Evolutionary conservation across 305 asterid genomes (phyloP).

Genomic region (Ajuga reptans): DNA sequence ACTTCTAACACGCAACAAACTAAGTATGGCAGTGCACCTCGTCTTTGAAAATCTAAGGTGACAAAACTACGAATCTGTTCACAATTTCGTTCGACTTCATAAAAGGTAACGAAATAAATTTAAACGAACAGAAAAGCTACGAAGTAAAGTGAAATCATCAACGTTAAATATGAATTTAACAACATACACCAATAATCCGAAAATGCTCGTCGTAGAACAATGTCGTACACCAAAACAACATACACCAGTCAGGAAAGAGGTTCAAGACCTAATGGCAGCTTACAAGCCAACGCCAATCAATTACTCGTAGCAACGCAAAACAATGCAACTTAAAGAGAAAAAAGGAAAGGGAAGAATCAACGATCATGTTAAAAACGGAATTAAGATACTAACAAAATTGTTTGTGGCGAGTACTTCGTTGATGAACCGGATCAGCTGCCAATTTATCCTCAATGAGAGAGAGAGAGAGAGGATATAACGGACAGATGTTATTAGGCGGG

Average conservation of each 20-base stretch:
- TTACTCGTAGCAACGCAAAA: neutral
- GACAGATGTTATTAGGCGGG: slow-evolving; percentile 11
- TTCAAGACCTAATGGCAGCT: slow-evolving; percentile 1
- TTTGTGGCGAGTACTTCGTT: neutral
- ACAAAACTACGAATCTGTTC: neutral
- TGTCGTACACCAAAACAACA: too few relatives aligned
- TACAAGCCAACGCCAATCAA: neutral
- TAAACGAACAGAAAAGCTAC: neutral
- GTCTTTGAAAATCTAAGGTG: neutral
- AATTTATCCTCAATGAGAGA: neutral
- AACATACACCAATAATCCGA: slow-evolving; percentile 1
- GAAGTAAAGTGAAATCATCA: neutral
- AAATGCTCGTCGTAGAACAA: neutral
- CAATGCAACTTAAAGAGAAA: neutral
- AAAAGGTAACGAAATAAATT: neutral
- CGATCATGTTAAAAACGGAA: neutral
- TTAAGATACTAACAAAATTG: slow-evolving; percentile 12
- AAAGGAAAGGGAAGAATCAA: neutral
- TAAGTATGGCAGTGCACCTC: neutral
- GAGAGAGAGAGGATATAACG: neutral
- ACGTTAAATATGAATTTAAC: neutral
- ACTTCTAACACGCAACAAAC: slow-evolving; percentile 3
- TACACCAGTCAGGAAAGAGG: neutral
- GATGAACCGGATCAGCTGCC: slow-evolving; percentile 17
- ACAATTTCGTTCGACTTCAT: neutral